These are phyloP conservation scores for Funneliformis mosseae DNA, from an alignment of 192 early-diverging fungal genomes.

Conservation along the genomic window DNA sequence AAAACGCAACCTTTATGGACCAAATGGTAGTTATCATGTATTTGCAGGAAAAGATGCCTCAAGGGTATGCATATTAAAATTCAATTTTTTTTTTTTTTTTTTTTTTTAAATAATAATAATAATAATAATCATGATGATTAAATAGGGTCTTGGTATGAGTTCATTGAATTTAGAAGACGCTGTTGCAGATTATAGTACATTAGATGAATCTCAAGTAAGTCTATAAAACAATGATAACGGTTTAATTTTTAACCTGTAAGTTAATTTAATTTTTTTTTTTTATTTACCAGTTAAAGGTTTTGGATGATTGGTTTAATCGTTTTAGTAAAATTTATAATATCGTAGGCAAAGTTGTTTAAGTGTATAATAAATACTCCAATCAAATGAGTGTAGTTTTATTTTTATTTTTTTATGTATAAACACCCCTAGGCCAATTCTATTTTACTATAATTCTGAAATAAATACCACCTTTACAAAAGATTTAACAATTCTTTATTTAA, in stretches of 20 bases:
- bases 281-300: slow-evolving; percentile 54
- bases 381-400: not conserved
- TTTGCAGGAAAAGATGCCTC: slow-evolving; percentile 87
- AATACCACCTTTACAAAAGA: too few species aligned
- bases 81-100: slow-evolving; percentile 5
- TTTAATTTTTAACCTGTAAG: not conserved
- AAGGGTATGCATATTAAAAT: slow-evolving; percentile 43
- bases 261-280: not conserved
- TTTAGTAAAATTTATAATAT: slow-evolving; percentile 74
- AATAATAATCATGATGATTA: too few species aligned
- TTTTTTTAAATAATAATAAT: too few species aligned
- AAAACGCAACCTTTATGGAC: slow-evolving; percentile 66
- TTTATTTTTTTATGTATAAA: not conserved
- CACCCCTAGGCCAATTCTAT: too few species aligned
- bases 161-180: slow-evolving; percentile 74
- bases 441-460: too few species aligned
- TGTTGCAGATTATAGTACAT: slow-evolving; percentile 65
- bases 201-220: slow-evolving; percentile 68
- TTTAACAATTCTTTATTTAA: not conserved
- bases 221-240: not conserved
- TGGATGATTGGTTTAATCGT: slow-evolving; percentile 73
- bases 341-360: slow-evolving; percentile 53
- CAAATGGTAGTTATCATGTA: slow-evolving; percentile 65
- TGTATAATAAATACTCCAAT: not conserved
- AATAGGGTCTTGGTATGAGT: slow-evolving; percentile 65